Evolutionary conservation across 192 early-diverging fungal genomes (phyloP).

Genomic region (Entrophospora sp.): DNA sequence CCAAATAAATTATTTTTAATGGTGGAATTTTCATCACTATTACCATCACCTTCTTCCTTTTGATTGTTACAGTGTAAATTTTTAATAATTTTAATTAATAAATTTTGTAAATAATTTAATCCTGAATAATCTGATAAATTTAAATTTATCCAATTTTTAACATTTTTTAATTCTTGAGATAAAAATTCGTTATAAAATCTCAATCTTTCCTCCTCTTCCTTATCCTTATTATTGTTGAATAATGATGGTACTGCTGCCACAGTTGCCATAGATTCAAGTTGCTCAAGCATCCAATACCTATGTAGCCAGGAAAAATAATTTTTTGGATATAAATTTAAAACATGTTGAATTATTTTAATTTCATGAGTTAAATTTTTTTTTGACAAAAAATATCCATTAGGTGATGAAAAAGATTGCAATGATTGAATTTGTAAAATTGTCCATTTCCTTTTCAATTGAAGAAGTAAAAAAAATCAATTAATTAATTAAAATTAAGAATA

Average conservation of each 20-base stretch:
- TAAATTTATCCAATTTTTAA: conserved; percentile 26
- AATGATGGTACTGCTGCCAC: too few species aligned
- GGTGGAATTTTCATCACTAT: background rate
- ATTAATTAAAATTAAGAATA: background rate
- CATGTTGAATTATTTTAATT: conserved; percentile 22
- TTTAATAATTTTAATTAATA: conserved; percentile 25
- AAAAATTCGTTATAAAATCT: conserved; percentile 21
- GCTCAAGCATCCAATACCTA: conserved; percentile 37
- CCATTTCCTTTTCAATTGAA: conserved; percentile 9
- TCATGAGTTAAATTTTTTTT: conserved; percentile 23
- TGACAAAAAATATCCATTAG: conserved; percentile 23
- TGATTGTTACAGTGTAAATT: too few species aligned
- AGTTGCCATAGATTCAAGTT: conserved; percentile 12
- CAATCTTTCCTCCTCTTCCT: too few species aligned
- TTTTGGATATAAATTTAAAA: conserved; percentile 37
- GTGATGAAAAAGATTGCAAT: background rate
- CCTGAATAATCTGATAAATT: conserved; percentile 44
- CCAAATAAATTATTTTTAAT: background rate
- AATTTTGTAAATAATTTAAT: conserved; percentile 35
- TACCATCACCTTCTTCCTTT: background rate
- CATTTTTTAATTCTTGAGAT: conserved; percentile 24
- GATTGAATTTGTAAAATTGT: background rate
- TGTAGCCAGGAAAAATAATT: conserved; percentile 47
- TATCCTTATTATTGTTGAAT: too few species aligned
- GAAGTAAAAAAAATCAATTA: background rate